Evolutionary conservation across 2,329 filamentous ascomycete genomes (phyloP), one percentile per base, ranked within the genome.

Genomic region (Verruconis gallopava): DNA sequence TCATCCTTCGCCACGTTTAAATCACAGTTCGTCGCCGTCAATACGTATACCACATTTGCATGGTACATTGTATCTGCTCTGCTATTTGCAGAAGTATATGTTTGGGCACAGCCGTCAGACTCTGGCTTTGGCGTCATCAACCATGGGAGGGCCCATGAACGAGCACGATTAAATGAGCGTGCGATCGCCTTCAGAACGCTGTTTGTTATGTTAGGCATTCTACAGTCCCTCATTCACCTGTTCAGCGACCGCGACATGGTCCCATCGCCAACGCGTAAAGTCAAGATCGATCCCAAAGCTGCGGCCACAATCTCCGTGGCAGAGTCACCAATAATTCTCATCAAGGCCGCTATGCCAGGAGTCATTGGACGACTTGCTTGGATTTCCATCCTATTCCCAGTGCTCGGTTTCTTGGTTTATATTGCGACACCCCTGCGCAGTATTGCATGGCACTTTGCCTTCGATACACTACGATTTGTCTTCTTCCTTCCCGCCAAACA

Each of bases 161-260:
- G 86, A 25, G 72, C 81, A 15, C 72, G 77, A 40, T 63, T 95
- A 45, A 96, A 96, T 57, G 89, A 96, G 66, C 75, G 82, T 49
- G 80, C 85, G 1, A 72, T 96, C 19, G 91, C 33, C 22, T 44
- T 94, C 39, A 77, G 83, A 22, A 74, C 72, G 46, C 77, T 82
- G 53, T 74, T 91, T 49, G 55, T 79, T 3, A 59, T 78, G 1
- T 69, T 91, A 34, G 84, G 82, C 3, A 45, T 82, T 6, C 62
- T 71, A n/a, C 83, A 93, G 58, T 75, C 81, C 1, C 53, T 71
- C 9, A 54, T 72, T 21, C 88, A 95, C 56, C 66, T 93, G 13
- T 76, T 72, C 55, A 66, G 65, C 40, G 86, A 94, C 55, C 75
- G 78, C 47, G 86, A 94, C 57, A 72, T 71, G 30, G 66, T 93